phyloP scores from a whole-genome alignment of 768 basidiomycete species.

The Xanthoconium stramineum region DNA sequence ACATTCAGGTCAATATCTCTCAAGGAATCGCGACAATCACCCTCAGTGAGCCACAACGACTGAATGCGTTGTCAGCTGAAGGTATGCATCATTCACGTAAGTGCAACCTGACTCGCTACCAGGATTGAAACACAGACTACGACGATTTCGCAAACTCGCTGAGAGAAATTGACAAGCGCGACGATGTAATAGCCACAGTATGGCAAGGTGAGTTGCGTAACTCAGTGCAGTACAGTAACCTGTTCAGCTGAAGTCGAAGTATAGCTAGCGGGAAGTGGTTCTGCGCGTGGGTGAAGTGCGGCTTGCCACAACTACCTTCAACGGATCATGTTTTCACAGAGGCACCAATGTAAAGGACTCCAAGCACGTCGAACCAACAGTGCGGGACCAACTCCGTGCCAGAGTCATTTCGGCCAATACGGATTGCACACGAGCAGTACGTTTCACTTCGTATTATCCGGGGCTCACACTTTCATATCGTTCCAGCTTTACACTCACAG shows the following conservation, averaged over 20 bases:
- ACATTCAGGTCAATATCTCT: constrained; percentile 45
- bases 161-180: constrained; percentile 53
- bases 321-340: constrained; percentile 30
- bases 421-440: constrained; percentile 63
- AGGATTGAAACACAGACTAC: constrained; percentile 45
- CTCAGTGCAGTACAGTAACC: not conserved
- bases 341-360: constrained; percentile 53
- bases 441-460: constrained; percentile 13
- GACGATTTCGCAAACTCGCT: constrained; percentile 55
- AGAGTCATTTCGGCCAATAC: constrained; percentile 50
- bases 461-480: not conserved
- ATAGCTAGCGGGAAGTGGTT: constrained; percentile 69
- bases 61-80: constrained; percentile 59
- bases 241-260: not conserved
- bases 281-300: constrained; percentile 52
- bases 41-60: constrained; percentile 53
- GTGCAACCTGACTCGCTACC: not conserved
- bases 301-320: not conserved
- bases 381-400: constrained; percentile 48
- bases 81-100: constrained; percentile 30
- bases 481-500: constrained; percentile 61
- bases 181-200: constrained; percentile 62
- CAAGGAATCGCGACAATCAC: constrained; percentile 68
- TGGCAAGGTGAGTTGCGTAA: constrained; percentile 51
- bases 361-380: constrained; percentile 15